phyloP scores from a whole-genome alignment of 257 asterid species.

The Perilla frutescens region DNA sequence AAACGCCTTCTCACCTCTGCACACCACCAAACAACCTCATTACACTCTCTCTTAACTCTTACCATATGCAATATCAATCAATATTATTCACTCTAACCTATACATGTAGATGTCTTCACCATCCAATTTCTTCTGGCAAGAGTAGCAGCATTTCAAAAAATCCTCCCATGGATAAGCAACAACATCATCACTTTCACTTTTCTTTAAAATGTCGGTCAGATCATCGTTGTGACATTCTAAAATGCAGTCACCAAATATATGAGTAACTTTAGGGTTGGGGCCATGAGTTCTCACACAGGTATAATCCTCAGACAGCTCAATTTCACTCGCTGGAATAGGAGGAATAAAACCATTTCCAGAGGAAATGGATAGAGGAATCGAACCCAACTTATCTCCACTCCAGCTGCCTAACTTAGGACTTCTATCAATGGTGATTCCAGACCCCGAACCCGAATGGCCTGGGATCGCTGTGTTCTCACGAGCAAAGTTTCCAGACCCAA shows the following conservation, averaged over 20 bases:
- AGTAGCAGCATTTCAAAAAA: slow-evolving; percentile 77
- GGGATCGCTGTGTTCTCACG: slow-evolving; percentile 40
- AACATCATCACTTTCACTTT: slow-evolving; percentile 38
- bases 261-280: slow-evolving; percentile 87
- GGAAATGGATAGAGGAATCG: slow-evolving; percentile 34
- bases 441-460: slow-evolving; percentile 32
- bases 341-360: slow-evolving; percentile 43
- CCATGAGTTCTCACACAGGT: slow-evolving; percentile 89
- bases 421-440: slow-evolving; percentile 14
- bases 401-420: slow-evolving; percentile 43
- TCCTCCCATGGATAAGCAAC: slow-evolving; percentile 49
- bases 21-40: slow-evolving; percentile 32
- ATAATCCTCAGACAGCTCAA: slow-evolving; percentile 92
- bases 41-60: not conserved
- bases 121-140: slow-evolving; percentile 80
- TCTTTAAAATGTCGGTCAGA: slow-evolving; percentile 45
- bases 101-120: slow-evolving; percentile 92
- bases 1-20: slow-evolving; percentile 91
- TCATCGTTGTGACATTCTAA: slow-evolving; percentile 70
- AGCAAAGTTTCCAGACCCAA: slow-evolving; percentile 48
- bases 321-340: slow-evolving; percentile 68
- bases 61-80: not conserved
- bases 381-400: slow-evolving; percentile 37
- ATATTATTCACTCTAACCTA: slow-evolving; percentile 53
- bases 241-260: slow-evolving; percentile 87